Base-by-base conservation (phyloP, 1,139 yeast species). In the Eremothecium coryli region DNA sequence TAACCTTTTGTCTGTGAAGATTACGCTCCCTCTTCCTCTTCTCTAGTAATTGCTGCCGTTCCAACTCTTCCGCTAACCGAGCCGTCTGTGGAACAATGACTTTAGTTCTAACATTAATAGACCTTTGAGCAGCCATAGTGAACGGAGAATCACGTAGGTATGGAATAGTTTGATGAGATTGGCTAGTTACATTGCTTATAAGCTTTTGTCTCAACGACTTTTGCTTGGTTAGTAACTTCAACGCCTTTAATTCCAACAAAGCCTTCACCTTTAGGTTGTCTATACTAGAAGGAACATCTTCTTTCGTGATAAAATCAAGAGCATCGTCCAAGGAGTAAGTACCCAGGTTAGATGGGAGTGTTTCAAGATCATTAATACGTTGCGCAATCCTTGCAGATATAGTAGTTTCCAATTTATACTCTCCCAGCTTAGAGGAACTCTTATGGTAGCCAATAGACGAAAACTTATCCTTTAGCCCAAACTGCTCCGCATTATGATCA, bases 211-310 rank as follows among this genome's bases (percentile, higher is more conserved):
- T 81, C 43, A 90, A 52, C 34, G 80, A 78, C 54, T 88, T 88
- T 54, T 93, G 99, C 48, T 82, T 80, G 1, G 90, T 71, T 41
- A 93, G 68, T 23, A 88, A 62, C 42, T 86, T 76, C 45, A 90
- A 68, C 1, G 88, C 68, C 58, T 88, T 93, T 46, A 90, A 67
- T 60, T 93, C 98, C 22, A 88, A 67, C 26, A 93, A 63, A 2
- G 88, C 79, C 42, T 66, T 66, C 22, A 81, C 54, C 55, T 84
- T 84, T 36, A 75, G 56, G 18, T 64, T 65, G 41, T 73, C 76
- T 26, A 62, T 49, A 17, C 65, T 51, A 3, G 52, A 52, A 2
- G 62, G 58, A 30, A 61, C 41, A 35, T 62, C 70, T 41, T 68
- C 71, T n/a, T 67, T 65, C 12, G 70, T 65, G 24, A 46, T 45